Conservation (phyloP, 345 rosid species). For the Cochlearia excelsa region DNA sequence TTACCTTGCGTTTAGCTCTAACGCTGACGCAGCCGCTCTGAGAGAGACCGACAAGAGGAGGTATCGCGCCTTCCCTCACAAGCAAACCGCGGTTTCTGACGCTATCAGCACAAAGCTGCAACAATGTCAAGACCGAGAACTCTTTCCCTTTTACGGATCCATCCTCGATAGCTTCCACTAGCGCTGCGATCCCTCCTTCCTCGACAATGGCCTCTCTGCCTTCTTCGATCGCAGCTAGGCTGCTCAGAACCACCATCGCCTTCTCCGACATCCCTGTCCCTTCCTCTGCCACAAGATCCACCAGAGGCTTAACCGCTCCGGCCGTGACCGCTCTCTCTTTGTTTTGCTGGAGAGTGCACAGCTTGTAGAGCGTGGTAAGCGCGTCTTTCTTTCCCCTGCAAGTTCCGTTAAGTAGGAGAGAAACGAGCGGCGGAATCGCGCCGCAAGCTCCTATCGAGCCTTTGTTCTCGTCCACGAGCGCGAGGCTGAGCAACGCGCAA, state of each 20-base stretch:
- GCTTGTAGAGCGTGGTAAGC: conserved; percentile 84
- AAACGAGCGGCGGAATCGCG: conserved; percentile 89
- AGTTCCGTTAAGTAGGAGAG: conserved; percentile 73
- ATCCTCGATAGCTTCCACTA: conserved; percentile 91
- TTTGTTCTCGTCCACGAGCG: conserved; percentile 83
- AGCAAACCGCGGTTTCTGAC: conserved; percentile 80
- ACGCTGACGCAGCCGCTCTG: conserved; percentile 67
- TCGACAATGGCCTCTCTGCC: conserved; percentile 83
- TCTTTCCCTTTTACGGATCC: conserved; percentile 85
- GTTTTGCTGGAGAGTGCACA: conserved; percentile 70
- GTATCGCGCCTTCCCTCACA: conserved; percentile 96
- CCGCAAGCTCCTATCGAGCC: conserved; percentile 83
- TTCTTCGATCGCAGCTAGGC: conserved; percentile 62
- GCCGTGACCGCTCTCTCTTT: conserved; percentile 90
- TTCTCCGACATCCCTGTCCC: conserved; percentile 93
- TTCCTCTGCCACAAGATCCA: conserved; percentile 69
- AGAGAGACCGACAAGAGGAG: conserved; percentile 91
- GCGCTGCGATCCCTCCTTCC: conserved; percentile 84
- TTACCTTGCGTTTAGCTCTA: conserved; percentile 80
- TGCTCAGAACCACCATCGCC: conserved; percentile 88
- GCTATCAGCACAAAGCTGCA: conserved; percentile 76
- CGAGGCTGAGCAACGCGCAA: conserved; percentile 77
- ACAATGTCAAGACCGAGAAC: conserved; percentile 70
- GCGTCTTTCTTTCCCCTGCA: conserved; percentile 88
- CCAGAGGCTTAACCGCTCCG: conserved; percentile 88